Conservation (phyloP, 768 basidiomycete genomes). For the Hebeloma cylindrosporum region DNA sequence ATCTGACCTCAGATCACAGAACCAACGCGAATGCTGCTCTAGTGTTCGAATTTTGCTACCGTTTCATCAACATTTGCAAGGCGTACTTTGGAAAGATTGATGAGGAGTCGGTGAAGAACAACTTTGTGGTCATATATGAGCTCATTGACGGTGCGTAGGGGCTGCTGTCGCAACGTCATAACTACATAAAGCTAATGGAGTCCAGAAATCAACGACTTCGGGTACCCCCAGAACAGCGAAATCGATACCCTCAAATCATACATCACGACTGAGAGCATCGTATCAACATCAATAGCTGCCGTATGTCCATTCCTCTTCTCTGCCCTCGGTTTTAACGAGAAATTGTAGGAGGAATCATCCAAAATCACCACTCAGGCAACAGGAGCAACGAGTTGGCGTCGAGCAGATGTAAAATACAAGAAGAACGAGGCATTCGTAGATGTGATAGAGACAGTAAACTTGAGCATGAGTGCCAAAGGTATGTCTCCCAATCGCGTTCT, state of each 20-base stretch:
- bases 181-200: neutral
- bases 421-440: slow-evolving; percentile 99
- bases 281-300: slow-evolving; percentile 79
- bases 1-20: slow-evolving; percentile 41
- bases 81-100: slow-evolving; percentile 98
- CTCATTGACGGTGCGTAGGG: slow-evolving; percentile 84
- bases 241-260: slow-evolving; percentile 97
- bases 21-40: slow-evolving; percentile 97
- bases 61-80: slow-evolving; percentile 91
- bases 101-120: slow-evolving; percentile 98
- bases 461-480: slow-evolving; percentile 98
- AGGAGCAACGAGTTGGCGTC: slow-evolving; percentile 93
- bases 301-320: slow-evolving; percentile 35
- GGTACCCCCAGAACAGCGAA: slow-evolving; percentile 99
- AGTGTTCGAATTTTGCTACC: slow-evolving; percentile 97
- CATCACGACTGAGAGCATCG: slow-evolving; percentile 96
- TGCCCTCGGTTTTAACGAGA: slow-evolving; percentile 1
- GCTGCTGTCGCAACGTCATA: neutral
- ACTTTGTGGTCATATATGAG: slow-evolving; percentile 98
- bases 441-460: slow-evolving; percentile 94
- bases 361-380: slow-evolving; percentile 98
- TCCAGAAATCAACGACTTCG: slow-evolving; percentile 93
- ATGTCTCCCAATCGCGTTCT: too few species aligned
- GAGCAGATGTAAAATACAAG: slow-evolving; percentile 96
- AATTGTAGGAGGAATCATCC: slow-evolving; percentile 84